Base-by-base conservation (phyloP, 352 stramenopile genomes). In the Pythium aquatile region DNA sequence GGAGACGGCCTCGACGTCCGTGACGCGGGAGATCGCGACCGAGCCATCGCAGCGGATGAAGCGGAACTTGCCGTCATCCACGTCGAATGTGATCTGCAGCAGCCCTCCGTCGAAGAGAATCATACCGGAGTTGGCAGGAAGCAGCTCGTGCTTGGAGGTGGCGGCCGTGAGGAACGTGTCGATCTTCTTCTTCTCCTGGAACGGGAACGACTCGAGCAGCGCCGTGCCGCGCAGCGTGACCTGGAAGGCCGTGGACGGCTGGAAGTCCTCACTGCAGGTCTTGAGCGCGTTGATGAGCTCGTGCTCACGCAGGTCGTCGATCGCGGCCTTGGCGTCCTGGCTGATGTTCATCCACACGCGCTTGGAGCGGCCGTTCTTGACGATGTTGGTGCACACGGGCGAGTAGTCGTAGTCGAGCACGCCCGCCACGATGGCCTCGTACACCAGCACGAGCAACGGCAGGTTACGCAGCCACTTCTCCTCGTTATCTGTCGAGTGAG, bases 341-440 rank as follows among this genome's bases (percentile, higher is more conserved):
- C 91, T 97, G 52, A 97, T 85, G 74, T 98, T 98, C 49, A 99
- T 87, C 81, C 91, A 97, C 35, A 97, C 83, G 55, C 96, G 79
- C 55, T 81, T 75, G 8, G 80, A 90, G 65, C 87, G 77, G 29
- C 84, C 80, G 64, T 94, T 82, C 72, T 98, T 98, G 61, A 98
- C 89, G 52, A 99, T 97, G 58, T 97, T 87, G 58, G 89, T 89
- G 61, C 88, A 98, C 59, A 98, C 89, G 11, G 97, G 97, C 48
- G 96, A 97, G 73, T 99, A 99, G 76, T 99, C 97, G 69, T 97
- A 99, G 67, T 99, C 90, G 26, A 99, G 63, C 1, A 98, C 84
- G 47, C 94, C 83, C 48, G 90, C 76, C 29, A 98, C 93, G 56
- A 99, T 97, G 4, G 92, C 96, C 58, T 99, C 97, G 77, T 99